Evolutionary conservation across 805 yeast species (phyloP).

Genomic region (Saccharomycopsis amapae): DNA sequence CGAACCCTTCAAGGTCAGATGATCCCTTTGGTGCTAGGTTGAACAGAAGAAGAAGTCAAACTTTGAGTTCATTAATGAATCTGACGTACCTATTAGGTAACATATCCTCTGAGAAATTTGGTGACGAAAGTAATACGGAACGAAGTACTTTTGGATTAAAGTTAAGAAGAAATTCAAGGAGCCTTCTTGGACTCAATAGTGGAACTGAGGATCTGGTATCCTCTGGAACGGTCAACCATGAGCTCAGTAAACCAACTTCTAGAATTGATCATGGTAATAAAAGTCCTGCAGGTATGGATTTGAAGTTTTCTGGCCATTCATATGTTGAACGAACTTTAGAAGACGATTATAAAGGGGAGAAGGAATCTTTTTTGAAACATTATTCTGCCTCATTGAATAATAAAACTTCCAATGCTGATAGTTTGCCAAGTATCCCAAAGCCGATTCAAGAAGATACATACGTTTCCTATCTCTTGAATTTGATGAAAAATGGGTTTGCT

Average conservation of each 20-base stretch:
- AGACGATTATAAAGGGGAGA: too few relatives aligned
- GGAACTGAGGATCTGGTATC: too few relatives aligned
- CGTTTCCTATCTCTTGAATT: constrained; percentile 4
- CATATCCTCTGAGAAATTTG: not conserved
- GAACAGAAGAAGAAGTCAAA: constrained; percentile 17
- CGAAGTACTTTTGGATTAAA: too few relatives aligned
- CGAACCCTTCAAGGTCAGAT: not conserved
- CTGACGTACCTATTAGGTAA: not conserved
- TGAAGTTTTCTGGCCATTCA: too few relatives aligned
- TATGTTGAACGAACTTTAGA: too few relatives aligned
- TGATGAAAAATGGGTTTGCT: constrained; percentile 16
- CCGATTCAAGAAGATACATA: constrained; percentile 14
- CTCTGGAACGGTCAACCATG: too few relatives aligned
- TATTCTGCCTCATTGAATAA: not conserved
- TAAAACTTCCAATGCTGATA: not conserved
- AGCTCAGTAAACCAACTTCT: too few relatives aligned
- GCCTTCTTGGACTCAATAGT: too few relatives aligned
- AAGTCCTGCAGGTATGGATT: too few relatives aligned
- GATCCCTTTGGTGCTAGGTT: not conserved
- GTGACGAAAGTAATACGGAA: not conserved
- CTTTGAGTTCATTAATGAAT: constrained; percentile 13
- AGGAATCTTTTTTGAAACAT: not conserved
- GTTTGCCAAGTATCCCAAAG: constrained; percentile 1
- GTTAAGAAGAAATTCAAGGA: not conserved
- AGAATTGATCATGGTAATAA: too few relatives aligned